phyloP scores from a whole-genome alignment of 1,284 basidiomycete genomes.

The Malassezia japonica region DNA sequence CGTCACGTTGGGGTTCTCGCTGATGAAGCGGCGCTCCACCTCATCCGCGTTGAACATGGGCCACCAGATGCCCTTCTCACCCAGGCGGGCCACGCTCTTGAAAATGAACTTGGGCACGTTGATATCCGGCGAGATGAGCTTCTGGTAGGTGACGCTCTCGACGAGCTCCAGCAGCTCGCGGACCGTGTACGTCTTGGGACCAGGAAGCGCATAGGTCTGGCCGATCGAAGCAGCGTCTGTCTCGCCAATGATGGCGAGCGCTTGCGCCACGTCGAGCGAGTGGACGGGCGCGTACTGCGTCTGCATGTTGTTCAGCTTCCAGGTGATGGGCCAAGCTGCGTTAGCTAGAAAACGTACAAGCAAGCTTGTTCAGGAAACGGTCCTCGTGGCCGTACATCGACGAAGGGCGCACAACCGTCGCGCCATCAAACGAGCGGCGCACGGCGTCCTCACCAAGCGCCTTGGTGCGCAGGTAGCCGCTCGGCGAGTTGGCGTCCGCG shows the following conservation, averaged over 20 bases:
- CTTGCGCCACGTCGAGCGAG: slow-evolving; percentile 87
- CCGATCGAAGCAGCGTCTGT: slow-evolving; percentile 58
- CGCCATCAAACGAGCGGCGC: slow-evolving; percentile 69
- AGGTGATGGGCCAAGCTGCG: slow-evolving; percentile 65
- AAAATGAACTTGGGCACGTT: slow-evolving; percentile 70
- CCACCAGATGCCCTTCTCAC: slow-evolving; percentile 73
- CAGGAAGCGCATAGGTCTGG: slow-evolving; percentile 69
- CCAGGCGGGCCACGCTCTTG: slow-evolving; percentile 58
- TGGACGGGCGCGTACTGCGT: slow-evolving; percentile 84
- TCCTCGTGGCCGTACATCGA: slow-evolving; percentile 88
- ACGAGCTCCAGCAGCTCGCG: slow-evolving; percentile 76
- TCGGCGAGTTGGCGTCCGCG: slow-evolving; percentile 68
- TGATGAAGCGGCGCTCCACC: slow-evolving; percentile 73
- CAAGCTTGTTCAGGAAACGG: slow-evolving; percentile 83
- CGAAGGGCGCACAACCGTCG: slow-evolving; percentile 80
- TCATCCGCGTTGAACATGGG: slow-evolving; percentile 84
- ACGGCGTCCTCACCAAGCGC: slow-evolving; percentile 82
- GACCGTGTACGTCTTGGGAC: slow-evolving; percentile 75
- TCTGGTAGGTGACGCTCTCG: slow-evolving; percentile 66
- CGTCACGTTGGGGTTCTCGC: slow-evolving; percentile 55
- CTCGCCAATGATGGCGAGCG: slow-evolving; percentile 67
- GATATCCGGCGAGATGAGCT: slow-evolving; percentile 56
- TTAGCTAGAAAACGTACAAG: slow-evolving; percentile 49
- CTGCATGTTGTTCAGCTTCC: slow-evolving; percentile 78
- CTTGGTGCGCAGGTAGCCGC: slow-evolving; percentile 79